These are phyloP conservation scores for Chaetomiaceae sp. DNA, from an alignment of 2,329 filamentous ascomycete genomes.

Conservation along the genomic window DNA sequence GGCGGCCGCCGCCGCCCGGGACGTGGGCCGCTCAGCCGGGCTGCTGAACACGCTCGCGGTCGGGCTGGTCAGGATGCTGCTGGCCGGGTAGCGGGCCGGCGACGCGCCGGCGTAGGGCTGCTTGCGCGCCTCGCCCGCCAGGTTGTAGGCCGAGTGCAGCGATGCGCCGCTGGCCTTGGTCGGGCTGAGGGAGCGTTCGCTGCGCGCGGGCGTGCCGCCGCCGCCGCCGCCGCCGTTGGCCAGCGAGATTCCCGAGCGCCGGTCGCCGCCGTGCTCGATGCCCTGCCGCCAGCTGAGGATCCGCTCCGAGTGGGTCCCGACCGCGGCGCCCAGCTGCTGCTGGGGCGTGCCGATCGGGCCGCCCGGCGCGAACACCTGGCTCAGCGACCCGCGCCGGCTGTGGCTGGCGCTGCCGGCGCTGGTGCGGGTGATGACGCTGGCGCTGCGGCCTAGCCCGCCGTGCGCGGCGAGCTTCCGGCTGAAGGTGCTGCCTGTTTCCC, in stretches of 20 bases:
- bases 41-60: conserved; percentile 29
- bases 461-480: conserved; percentile 60
- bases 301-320: conserved; percentile 50
- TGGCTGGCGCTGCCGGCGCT: conserved; percentile 44
- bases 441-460: conserved; percentile 52
- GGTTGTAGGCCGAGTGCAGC: conserved; percentile 32
- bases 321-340: conserved; percentile 31
- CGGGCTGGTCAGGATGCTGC: conserved; percentile 32
- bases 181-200: conserved; percentile 52
- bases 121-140: conserved; percentile 42
- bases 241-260: conserved; percentile 32
- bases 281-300: conserved; percentile 84
- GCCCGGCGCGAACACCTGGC: conserved; percentile 28
- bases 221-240: conserved; percentile 26
- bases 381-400: conserved; percentile 51
- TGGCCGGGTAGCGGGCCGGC: conserved; percentile 14
- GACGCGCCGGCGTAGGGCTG: conserved; percentile 36
- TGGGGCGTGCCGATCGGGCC: conserved; percentile 26
- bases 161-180: conserved; percentile 37
- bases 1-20: too few species aligned
- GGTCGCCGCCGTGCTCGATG: conserved; percentile 38
- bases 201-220: conserved; percentile 35
- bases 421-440: conserved; percentile 49
- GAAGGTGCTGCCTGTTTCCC: conserved; percentile 72
- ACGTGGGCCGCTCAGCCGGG: conserved; percentile 7